These are phyloP conservation scores for Pseudogymnoascus sp. DNA, from an alignment of 2,329 filamentous ascomycete species.

Conservation along the genomic window DNA sequence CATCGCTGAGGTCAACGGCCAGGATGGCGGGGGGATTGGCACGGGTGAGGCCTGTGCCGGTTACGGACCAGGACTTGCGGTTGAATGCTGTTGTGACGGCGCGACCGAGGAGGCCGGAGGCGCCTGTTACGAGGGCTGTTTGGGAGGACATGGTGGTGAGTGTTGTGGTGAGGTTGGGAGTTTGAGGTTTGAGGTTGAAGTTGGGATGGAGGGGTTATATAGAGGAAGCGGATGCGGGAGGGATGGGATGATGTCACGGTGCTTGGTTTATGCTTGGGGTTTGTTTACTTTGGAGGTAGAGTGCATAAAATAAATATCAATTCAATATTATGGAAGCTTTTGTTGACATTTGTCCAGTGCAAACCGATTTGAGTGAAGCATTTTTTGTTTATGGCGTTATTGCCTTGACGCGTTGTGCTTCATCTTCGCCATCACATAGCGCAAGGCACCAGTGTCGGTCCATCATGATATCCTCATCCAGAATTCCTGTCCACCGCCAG, in stretches of 20 bases:
- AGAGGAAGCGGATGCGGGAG: neutral
- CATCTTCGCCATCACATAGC: neutral
- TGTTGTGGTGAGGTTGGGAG: conserved; percentile 14
- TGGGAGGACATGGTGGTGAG: conserved; percentile 28
- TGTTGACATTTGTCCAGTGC: neutral
- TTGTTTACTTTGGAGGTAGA: neutral
- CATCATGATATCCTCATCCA: neutral
- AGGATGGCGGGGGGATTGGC: conserved; percentile 64
- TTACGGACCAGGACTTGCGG: conserved; percentile 59
- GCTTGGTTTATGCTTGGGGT: neutral
- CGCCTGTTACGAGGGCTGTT: conserved; percentile 72
- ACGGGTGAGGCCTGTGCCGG: conserved; percentile 68
- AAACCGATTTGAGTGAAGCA: neutral
- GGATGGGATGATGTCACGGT: conserved; percentile 5
- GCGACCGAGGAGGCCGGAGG: conserved; percentile 75
- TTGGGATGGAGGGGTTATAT: neutral
- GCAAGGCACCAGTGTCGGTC: neutral
- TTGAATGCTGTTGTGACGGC: conserved; percentile 70
- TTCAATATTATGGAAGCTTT: neutral
- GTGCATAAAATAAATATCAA: too few species aligned
- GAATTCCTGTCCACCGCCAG: neutral
- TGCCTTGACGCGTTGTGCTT: neutral
- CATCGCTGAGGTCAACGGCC: conserved; percentile 30
- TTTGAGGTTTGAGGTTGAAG: neutral
- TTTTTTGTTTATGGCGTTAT: neutral